Percentiles rank a stretch among this genome's conserved stretches.
phyloP scores from a whole-genome alignment of 2,329 filamentous ascomycete genomes.

The Monascus ruber region DNA sequence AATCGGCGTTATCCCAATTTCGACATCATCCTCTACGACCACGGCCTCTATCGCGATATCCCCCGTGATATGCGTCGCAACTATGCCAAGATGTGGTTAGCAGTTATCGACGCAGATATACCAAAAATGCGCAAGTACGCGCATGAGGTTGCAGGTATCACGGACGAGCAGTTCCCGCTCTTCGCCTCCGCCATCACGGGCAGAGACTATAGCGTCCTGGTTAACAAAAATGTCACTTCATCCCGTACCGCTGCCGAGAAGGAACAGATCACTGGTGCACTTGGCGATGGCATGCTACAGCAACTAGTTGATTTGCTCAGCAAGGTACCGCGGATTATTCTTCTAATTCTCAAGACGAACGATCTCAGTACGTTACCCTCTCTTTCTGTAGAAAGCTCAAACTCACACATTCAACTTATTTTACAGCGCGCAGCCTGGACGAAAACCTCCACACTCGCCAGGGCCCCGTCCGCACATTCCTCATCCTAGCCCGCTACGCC shows the following conservation, averaged over 20 bases:
- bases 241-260: conserved; percentile 66
- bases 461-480: conserved; percentile 50
- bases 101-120: conserved; percentile 84
- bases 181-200: conserved; percentile 96
- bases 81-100: conserved; percentile 96
- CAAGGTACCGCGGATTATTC: conserved; percentile 79
- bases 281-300: conserved; percentile 79
- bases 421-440: conserved; percentile 65
- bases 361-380: conserved; percentile 55
- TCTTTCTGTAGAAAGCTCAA: not conserved
- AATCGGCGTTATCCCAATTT: conserved; percentile 61
- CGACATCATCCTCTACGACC: conserved; percentile 91
- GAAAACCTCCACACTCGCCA: conserved; percentile 56
- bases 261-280: conserved; percentile 68
- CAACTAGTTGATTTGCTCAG: conserved; percentile 81
- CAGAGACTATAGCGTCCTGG: conserved; percentile 71
- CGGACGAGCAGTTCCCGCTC: conserved; percentile 80
- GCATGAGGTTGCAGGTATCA: conserved; percentile 77
- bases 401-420: conserved; percentile 3
- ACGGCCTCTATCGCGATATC: conserved; percentile 91
- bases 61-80: conserved; percentile 64
- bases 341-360: conserved; percentile 95
- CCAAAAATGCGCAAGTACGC: conserved; percentile 77
- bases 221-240: conserved; percentile 42
- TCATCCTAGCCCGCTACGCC: conserved; percentile 55